These are phyloP conservation scores for Hypoxylon fragiforme DNA, from an alignment of 495 filamentous ascomycete species.

Conservation along the genomic window DNA sequence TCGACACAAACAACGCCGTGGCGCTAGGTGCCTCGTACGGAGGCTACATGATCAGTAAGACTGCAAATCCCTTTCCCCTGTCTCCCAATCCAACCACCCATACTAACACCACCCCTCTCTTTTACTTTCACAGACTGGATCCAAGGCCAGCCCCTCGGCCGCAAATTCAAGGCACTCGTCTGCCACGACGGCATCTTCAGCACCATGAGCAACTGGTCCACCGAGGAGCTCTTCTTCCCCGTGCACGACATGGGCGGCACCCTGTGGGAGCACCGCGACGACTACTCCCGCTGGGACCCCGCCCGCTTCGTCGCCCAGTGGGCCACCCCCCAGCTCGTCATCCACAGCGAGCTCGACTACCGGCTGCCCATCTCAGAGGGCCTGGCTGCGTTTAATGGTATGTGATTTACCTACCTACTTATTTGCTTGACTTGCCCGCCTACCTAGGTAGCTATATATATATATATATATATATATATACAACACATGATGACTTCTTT, in stretches of 20 bases:
- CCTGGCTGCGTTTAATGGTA: conserved; percentile 76
- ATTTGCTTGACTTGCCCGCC: no score
- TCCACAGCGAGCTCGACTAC: conserved; percentile 93
- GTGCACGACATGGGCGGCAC: conserved; percentile 80
- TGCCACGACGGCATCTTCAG: conserved; percentile 91
- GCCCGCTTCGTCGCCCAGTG: conserved; percentile 65
- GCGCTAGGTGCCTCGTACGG: conserved; percentile 84
- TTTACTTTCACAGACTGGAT: conserved; percentile 60
- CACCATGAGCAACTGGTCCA: conserved; percentile 71
- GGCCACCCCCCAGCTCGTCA: conserved; percentile 84
- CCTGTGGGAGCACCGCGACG: conserved; percentile 70
- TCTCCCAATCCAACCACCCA: neutral
- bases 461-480: neutral
- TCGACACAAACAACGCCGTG: conserved; percentile 77
- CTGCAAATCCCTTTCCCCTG: neutral
- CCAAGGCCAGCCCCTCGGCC: conserved; percentile 67
- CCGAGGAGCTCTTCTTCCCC: conserved; percentile 89
- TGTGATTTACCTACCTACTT: no score
- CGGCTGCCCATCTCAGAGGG: conserved; percentile 82
- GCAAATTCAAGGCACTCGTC: conserved; percentile 86
- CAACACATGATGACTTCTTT: neutral
- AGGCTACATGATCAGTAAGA: conserved; percentile 78
- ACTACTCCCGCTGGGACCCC: conserved; percentile 84
- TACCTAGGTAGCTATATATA: no score
- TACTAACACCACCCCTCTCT: conserved; percentile 12